These are phyloP conservation scores for Hippophae tibetana DNA, from an alignment of 306 rosid genomes.

Conservation along the genomic window DNA sequence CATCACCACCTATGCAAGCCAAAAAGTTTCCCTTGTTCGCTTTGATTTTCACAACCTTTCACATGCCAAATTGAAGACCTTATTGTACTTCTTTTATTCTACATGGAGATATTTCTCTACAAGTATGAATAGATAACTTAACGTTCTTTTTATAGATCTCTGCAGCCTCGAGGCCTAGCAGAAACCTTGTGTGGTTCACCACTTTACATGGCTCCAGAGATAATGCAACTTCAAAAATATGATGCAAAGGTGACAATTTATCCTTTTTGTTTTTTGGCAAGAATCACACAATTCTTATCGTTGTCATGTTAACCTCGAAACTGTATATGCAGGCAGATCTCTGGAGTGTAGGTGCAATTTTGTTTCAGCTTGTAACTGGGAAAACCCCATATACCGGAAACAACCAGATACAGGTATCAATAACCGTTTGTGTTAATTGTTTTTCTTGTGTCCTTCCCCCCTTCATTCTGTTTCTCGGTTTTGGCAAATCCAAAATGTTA, in stretches of 20 bases:
- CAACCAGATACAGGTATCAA: conserved; percentile 71
- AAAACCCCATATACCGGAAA: conserved; percentile 91
- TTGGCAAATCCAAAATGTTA: background rate
- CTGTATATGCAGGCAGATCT: conserved; percentile 93
- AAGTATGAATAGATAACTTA: background rate
- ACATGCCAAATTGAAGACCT: too few species aligned
- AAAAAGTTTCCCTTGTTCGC: too few species aligned
- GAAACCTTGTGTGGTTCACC: conserved; percentile 99
- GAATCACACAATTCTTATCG: conserved; percentile 11
- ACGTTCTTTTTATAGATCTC: conserved; percentile 51
- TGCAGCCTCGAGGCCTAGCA: conserved; percentile 93
- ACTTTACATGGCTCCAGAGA: conserved; percentile 99
- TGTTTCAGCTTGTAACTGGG: conserved; percentile 91
- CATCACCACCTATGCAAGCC: too few species aligned
- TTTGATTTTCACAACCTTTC: too few species aligned
- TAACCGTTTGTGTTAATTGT: too few species aligned
- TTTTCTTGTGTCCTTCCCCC: conserved; percentile 3
- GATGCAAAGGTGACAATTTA: conserved; percentile 82
- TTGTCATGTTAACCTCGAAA: conserved; percentile 37
- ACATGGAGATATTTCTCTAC: conserved; percentile 9
- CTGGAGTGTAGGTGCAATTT: conserved; percentile 97
- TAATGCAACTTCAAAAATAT: conserved; percentile 96
- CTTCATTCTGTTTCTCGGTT: conserved; percentile 3
- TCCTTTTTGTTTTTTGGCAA: conserved; percentile 7
- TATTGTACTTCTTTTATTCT: background rate